phyloP scores from a whole-genome alignment of 2,329 filamentous ascomycete species.

The Claviceps capensis region DNA sequence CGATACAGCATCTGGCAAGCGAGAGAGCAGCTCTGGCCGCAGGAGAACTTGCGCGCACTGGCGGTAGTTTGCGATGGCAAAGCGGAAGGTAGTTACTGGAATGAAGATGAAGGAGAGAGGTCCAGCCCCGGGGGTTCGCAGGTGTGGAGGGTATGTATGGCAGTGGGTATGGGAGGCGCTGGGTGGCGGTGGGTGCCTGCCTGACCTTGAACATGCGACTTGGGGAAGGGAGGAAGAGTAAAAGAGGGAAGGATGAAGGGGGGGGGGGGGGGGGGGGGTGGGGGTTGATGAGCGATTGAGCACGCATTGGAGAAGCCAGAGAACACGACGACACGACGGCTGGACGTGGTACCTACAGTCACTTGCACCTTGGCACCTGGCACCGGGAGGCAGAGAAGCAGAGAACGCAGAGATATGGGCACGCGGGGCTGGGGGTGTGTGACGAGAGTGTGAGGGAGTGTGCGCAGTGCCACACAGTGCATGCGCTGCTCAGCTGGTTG shows the following conservation, averaged over 20 bases:
- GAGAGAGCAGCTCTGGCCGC: slow-evolving; percentile 3
- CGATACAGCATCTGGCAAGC: neutral
- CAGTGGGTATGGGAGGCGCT: neutral
- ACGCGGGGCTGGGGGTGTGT: too few species aligned
- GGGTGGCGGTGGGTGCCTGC: neutral
- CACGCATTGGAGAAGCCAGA: neutral
- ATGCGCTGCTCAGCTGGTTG: neutral
- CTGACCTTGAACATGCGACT: neutral
- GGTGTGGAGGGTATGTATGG: slow-evolving; percentile 10
- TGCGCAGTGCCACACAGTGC: neutral
- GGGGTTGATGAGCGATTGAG: neutral
- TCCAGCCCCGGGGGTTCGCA: slow-evolving; percentile 9
- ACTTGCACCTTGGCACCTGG: neutral
- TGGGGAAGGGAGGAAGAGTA: neutral
- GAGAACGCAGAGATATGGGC: neutral
- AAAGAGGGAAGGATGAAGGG: neutral
- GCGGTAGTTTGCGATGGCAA: slow-evolving; percentile 11
- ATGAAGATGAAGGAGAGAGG: slow-evolving; percentile 14
- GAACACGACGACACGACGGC: neutral
- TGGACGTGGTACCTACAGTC: neutral
- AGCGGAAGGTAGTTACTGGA: slow-evolving; percentile 18
- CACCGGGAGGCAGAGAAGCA: neutral
- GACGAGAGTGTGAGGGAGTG: too few species aligned
- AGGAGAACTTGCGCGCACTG: slow-evolving; percentile 8
- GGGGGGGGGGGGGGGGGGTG: neutral